Evolutionary conservation across 495 filamentous ascomycete species (phyloP), one percentile per base, ranked within the genome.

Genomic region (Rusavskia elegans): DNA sequence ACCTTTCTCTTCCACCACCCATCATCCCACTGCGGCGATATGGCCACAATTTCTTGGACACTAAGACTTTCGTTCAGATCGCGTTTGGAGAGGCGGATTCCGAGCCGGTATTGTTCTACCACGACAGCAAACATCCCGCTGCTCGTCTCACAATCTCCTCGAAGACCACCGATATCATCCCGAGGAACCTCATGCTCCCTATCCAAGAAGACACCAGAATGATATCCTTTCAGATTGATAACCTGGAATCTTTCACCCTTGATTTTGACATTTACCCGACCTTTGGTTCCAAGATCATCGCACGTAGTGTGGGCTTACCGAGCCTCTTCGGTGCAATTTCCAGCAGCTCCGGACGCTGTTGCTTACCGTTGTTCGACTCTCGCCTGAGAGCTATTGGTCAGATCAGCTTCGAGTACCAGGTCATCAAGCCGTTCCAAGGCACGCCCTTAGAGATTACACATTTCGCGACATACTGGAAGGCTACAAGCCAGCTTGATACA

Each of bases 391-490:
- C 88, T n/a, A 95, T 97, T 61, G 92, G 93, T 23, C 87, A 93
- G 60, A 84, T 98, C 54, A 86, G 75, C 49, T 97, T 98, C 71
- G 80, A 86, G 55, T 94, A 84, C 56, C 89, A 96, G 63, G 85
- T 97, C 35, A 95, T 98, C 62, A 95, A 94, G 63, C 90, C 92
- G 2, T 98, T 96, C 67, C 80, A 81, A 55, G 90, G 93, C n/a
- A 82, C 84, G 55, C 87, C 93, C 2, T 69, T 97, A 37, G 93
- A 97, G 63, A 95, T 98, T 50, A 93, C 90, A 1, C 86, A 95
- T 57, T 97, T 97, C 62, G 92, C 94, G 51, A 97, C 92, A 3
- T 98, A 98, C 66, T 98, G 92, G 92, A 97, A 95, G 67, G 90
- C 89, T 1, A 98, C 93, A 5, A 95, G 86, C 60, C 87, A 93